Conservation (phyloP, 1,284 basidiomycete genomes). For the Exobasidium rhododendri region DNA sequence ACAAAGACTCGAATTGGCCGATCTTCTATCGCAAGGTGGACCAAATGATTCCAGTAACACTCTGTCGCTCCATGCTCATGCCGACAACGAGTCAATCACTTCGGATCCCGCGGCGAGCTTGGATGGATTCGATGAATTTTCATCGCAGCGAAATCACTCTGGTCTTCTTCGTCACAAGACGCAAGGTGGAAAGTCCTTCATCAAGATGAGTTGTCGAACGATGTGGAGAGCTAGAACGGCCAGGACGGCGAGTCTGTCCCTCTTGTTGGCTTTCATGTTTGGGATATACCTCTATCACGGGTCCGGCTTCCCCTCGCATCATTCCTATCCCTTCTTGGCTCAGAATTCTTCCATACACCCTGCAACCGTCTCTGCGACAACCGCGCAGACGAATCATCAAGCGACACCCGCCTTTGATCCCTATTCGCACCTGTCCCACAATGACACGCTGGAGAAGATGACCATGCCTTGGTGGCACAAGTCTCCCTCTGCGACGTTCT, state of each 20-base stretch:
- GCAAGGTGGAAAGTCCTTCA: not conserved
- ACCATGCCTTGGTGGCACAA: constrained; percentile 43
- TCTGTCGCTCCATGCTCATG: not conserved
- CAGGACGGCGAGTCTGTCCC: constrained; percentile 75
- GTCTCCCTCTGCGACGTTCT: constrained; percentile 59
- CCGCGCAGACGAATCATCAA: not conserved
- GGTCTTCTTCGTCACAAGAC: not conserved
- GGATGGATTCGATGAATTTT: not conserved
- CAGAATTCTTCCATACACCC: not conserved
- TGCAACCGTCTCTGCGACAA: not conserved
- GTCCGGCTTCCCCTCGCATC: constrained; percentile 29
- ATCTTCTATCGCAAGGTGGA: constrained; percentile 37
- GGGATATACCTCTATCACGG: constrained; percentile 49
- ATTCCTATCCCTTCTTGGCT: constrained; percentile 11
- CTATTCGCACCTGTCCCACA: constrained; percentile 28
- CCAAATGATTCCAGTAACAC: not conserved
- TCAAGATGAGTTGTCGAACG: constrained; percentile 19
- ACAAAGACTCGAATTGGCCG: constrained; percentile 71
- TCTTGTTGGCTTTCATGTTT: constrained; percentile 31
- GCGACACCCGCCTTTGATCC: constrained; percentile 28
- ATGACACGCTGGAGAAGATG: not conserved
- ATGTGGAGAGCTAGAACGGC: constrained; percentile 64
- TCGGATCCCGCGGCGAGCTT: not conserved
- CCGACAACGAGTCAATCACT: not conserved
- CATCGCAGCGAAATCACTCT: not conserved